Base-by-base conservation (phyloP, 2,329 filamentous ascomycete genomes). In the Penicillium sp. region DNA sequence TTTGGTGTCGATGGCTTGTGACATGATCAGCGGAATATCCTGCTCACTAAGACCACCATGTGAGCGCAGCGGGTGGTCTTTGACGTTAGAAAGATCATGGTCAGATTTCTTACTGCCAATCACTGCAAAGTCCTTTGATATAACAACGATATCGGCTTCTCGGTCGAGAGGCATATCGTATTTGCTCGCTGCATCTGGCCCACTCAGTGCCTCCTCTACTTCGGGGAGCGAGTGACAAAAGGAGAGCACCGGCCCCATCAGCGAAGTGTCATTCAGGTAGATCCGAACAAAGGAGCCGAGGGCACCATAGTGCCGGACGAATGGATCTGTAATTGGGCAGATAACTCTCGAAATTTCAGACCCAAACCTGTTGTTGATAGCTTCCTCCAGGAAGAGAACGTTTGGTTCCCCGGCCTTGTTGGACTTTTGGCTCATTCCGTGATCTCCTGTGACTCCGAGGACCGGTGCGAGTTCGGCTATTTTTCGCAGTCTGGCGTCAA, bases 311-410 rank as follows among this genome's bases (percentile, higher is more conserved):
- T 78, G 73, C 32, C 64, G 63, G 13, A 78, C 73, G 50, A 77
- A 77, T 0, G 74, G 74, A 49, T 78, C 74, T 1, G 74, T 68
- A 34, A 78, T 78, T 3, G 75, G 74, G 45, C 74, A 77, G 29
- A 77, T 75, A 8, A 77, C 72, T 30, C 74, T 62, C 8, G 34
- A 33, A 32, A 37, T 34, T 5, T 34, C 36, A 1, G 49, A 7
- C 1, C 68, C 68, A 45, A 69, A 76, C 29, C 64, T 65, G 1
- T 51, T 42, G 21, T 69, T 60, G 20, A 78, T 57, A 15, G 54
- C 61, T 45, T 77, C 73, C 48, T 76, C 69, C 3, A 76, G 57
- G 50, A 75, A 77, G 5, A 77, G 52, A 1, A 74, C 68, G 33
- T 73, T 72, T 1, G 74, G 72, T 5, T 61, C 60, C 3, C 73